Evolutionary conservation across 257 asterid species (phyloP).

Genomic region (Capsicum pubescens): DNA sequence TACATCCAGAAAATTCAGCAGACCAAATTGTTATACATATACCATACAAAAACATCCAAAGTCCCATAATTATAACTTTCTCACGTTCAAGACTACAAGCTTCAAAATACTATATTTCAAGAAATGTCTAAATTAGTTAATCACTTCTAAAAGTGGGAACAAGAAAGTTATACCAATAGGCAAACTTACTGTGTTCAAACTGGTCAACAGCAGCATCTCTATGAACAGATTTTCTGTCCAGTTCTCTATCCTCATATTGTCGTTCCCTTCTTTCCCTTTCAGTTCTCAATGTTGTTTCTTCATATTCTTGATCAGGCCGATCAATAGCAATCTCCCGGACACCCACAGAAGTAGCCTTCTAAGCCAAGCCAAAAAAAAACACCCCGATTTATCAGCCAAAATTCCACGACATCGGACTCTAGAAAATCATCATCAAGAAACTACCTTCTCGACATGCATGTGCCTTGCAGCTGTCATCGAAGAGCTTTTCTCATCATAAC

Average conservation of each 20-base stretch:
- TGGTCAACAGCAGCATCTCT: constrained; percentile 55
- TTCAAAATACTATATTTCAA: neutral
- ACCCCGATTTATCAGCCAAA: constrained; percentile 29
- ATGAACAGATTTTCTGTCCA: constrained; percentile 53
- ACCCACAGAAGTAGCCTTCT: constrained; percentile 61
- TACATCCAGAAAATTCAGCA: constrained; percentile 5
- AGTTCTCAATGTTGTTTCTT: constrained; percentile 36
- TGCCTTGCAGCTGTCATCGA: constrained; percentile 54
- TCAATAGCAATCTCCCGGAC: constrained; percentile 48
- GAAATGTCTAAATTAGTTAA: neutral
- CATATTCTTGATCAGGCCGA: constrained; percentile 51
- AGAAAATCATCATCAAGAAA: constrained; percentile 35
- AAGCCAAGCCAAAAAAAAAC: constrained; percentile 42
- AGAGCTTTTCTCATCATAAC: constrained; percentile 63
- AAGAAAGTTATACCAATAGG: constrained; percentile 3
- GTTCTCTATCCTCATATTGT: constrained; percentile 53
- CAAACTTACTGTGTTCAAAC: constrained; percentile 62
- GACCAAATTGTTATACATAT: neutral
- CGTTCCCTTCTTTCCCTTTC: constrained; percentile 52
- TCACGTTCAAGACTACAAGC: neutral
- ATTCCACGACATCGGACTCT: constrained; percentile 23
- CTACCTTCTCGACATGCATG: constrained; percentile 68
- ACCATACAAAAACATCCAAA: constrained; percentile 12
- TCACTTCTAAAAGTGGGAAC: neutral
- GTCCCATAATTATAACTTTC: constrained; percentile 20